Evolutionary conservation across 805 yeast species (phyloP).

Genomic region (Pichia cabralensis): DNA sequence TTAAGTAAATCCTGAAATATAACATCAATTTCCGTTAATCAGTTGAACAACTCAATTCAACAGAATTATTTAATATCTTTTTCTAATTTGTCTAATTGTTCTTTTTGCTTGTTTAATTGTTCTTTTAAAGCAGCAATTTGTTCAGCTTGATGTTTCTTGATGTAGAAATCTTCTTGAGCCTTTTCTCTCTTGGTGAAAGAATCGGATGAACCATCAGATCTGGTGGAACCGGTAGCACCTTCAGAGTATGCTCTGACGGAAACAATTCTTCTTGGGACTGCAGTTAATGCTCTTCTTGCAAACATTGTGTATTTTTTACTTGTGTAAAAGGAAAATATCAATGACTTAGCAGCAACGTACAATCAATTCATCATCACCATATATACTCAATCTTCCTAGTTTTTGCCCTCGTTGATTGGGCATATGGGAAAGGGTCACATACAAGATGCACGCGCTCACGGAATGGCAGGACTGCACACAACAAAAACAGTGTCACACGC

Average conservation of each 20-base stretch:
- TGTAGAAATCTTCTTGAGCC: slow-evolving; percentile 79
- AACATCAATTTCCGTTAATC: too few relatives aligned
- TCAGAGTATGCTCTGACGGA: slow-evolving; percentile 36
- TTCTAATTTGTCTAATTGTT: slow-evolving; percentile 37
- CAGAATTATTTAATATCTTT: too few relatives aligned
- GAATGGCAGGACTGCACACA: too few relatives aligned
- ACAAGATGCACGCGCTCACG: too few relatives aligned
- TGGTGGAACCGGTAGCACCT: slow-evolving; percentile 53
- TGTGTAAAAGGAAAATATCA: not conserved
- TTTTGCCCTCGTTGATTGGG: too few relatives aligned
- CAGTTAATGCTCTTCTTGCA: slow-evolving; percentile 31
- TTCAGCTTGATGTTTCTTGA: slow-evolving; percentile 86
- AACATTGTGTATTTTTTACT: slow-evolving; percentile 17
- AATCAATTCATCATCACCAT: too few relatives aligned
- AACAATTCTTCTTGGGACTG: slow-evolving; percentile 21
- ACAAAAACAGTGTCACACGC: too few relatives aligned
- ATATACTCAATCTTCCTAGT: too few relatives aligned
- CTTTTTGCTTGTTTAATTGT: slow-evolving; percentile 66
- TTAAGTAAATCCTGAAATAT: too few relatives aligned
- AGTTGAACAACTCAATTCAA: too few relatives aligned
- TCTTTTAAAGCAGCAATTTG: slow-evolving; percentile 69
- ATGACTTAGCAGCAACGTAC: too few relatives aligned
- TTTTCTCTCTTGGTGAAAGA: slow-evolving; percentile 79
- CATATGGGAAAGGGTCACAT: too few relatives aligned
- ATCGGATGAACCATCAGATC: slow-evolving; percentile 45